Base-by-base conservation (phyloP, 129 eudicot species). In the Tagetes patula region DNA sequence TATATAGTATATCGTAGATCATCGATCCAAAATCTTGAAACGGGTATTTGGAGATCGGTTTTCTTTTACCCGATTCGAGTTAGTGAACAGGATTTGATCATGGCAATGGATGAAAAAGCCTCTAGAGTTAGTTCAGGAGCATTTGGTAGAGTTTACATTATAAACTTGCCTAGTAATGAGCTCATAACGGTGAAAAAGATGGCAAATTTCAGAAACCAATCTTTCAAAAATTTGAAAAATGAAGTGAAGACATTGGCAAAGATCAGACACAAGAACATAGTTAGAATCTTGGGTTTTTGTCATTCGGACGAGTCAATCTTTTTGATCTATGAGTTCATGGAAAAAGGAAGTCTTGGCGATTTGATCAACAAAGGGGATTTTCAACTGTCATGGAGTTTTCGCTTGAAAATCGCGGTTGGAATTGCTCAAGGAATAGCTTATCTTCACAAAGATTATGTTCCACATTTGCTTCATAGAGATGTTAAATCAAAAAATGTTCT, bases 41-140 rank as follows among this genome's bases (percentile, higher is more conserved):
- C 49, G 76, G 83, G 85, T 69, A 68, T 49, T 63, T 93, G 95
- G 96, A 72, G 82, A 64, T 87, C 95, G 0, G 96, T 93, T 69
- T 93, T 93, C 84, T 93, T 89, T 72, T 93, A 93, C 47, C 89
- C 95, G 11, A 87, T 93, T 55, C 82, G 98, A 82, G 80, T 89
- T 38, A 80, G 90, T 0, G 96, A 89, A 79, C 79, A 89, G 61
- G 96, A 93, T 55, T 74, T 93, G 88, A 80, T 89, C 60, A 79
- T 79, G 81, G 78, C 90, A 39, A 87, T 93, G 92, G 85, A 84
- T 83, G 92, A 89, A 79, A 93, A 93, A 71, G 78, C 86, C 31
- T 82, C 84, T 7, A 82, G 78, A 69, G 84, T 85, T 61, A 73
- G 60, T 76, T 87, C 82, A 10, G 95, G 96, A 46, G 78, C 75